A percentile compares a stretch with the other conserved stretches of the same genome.
phyloP scores from a whole-genome alignment of 805 yeast genomes.

The Cyberlindnera euphorbiae region DNA sequence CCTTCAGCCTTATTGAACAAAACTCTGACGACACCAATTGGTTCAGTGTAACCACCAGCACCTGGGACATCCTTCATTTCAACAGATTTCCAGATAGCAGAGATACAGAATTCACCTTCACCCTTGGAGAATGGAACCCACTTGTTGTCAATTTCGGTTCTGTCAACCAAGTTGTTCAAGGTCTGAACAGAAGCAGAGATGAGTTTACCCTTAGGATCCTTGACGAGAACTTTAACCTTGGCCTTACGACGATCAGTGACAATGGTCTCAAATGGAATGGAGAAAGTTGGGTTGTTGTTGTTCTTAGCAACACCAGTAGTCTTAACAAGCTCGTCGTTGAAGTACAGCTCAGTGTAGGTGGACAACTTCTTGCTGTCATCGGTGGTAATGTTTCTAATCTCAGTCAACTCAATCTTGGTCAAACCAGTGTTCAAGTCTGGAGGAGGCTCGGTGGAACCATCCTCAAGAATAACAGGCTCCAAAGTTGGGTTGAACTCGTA shows the following conservation, averaged over 20 bases:
- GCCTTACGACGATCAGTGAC: slow-evolving; percentile 67
- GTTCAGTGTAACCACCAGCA: slow-evolving; percentile 82
- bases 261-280: slow-evolving; percentile 57
- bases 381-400: slow-evolving; percentile 44
- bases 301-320: slow-evolving; percentile 57
- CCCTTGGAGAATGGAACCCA: slow-evolving; percentile 73
- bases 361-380: slow-evolving; percentile 45
- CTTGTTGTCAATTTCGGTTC: slow-evolving; percentile 68
- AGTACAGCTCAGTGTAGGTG: slow-evolving; percentile 65
- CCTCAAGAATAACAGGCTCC: slow-evolving; percentile 52
- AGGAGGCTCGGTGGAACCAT: slow-evolving; percentile 79
- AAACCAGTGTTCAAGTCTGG: slow-evolving; percentile 96
- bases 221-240: slow-evolving; percentile 62
- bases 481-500: slow-evolving; percentile 74
- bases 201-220: slow-evolving; percentile 53
- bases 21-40: slow-evolving; percentile 86
- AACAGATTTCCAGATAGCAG: slow-evolving; percentile 85
- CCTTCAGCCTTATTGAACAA: slow-evolving; percentile 64
- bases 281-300: slow-evolving; percentile 65
- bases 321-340: slow-evolving; percentile 55
- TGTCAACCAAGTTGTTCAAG: slow-evolving; percentile 60
- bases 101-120: slow-evolving; percentile 65
- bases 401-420: slow-evolving; percentile 58
- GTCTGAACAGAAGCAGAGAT: slow-evolving; percentile 57
- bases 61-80: slow-evolving; percentile 62